Conservation (phyloP, 805 yeast species). For the Metschnikowia orientalis region DNA sequence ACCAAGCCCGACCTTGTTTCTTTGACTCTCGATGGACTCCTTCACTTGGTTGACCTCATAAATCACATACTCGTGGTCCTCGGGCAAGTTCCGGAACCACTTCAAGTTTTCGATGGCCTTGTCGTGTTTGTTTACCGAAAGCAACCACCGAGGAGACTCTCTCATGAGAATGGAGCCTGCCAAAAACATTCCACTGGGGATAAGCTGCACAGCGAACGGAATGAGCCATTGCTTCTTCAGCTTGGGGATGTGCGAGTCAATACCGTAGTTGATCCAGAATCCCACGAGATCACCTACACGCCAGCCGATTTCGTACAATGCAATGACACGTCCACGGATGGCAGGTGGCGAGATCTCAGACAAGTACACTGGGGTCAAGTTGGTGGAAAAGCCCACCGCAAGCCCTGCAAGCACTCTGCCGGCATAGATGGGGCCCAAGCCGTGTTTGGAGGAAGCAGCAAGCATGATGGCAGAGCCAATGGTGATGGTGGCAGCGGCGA, state of each 20-base stretch:
- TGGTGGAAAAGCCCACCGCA: constrained; percentile 34
- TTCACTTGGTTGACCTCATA: constrained; percentile 36
- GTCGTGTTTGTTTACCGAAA: constrained; percentile 28
- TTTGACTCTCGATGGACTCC: constrained; percentile 29
- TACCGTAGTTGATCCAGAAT: constrained; percentile 35
- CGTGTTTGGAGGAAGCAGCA: constrained; percentile 24
- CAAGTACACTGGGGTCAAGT: constrained; percentile 34
- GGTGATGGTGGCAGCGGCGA: constrained; percentile 31
- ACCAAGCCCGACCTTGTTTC: constrained; percentile 28
- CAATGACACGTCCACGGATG: constrained; percentile 29
- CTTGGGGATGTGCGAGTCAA: constrained; percentile 24
- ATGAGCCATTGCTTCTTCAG: constrained; percentile 34
- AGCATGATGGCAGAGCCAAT: constrained; percentile 36
- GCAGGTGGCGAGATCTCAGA: constrained; percentile 36
- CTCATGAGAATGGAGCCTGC: constrained; percentile 30
- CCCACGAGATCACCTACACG: constrained; percentile 38
- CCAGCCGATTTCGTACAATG: constrained; percentile 36
- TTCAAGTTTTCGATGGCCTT: constrained; percentile 30
- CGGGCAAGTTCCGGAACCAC: constrained; percentile 34
- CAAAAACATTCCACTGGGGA: constrained; percentile 34
- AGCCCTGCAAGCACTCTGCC: constrained; percentile 36
- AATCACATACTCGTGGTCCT: constrained; percentile 30
- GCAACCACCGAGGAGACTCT: constrained; percentile 37
- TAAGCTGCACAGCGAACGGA: constrained; percentile 37
- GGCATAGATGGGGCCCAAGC: constrained; percentile 35